Evolutionary conservation across 306 rosid genomes (phyloP), one percentile per base, ranked within the genome.

Genomic region (Trifolium subterraneum): DNA sequence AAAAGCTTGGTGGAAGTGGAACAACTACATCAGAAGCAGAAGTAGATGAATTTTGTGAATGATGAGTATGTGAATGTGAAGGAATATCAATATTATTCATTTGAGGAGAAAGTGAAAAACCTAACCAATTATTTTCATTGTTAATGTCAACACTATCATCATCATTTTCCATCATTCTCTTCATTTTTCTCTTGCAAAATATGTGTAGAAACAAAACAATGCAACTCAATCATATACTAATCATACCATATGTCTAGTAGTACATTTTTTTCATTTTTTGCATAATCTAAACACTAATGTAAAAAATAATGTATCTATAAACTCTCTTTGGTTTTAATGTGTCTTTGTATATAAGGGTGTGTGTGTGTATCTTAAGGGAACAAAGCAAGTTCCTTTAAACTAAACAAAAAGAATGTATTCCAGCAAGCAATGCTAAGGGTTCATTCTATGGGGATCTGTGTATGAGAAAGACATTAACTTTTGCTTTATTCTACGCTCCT

Each of bases 381-480:
- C 79, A 79, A 83, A 80, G 89, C 82, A 79, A 79, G 83, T 68
- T 71, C 83, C 88, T 89, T 86, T 86, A 92, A 86, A 83, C 85
- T 55, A 80, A 91, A 86, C 90, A 88, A 87, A 90, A 82, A 77
- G 93, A 90, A 90, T 92, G 89, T 80, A 84, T 79, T 81, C 67
- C 88, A 88, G 87, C 84, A 84, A 76, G 88, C 79, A 72, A 76
- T 81, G 86, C 70, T 85, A 81, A 87, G 88, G 62, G 71, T 83
- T 81, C 75, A 82, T 86, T 86, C 88, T 82, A 87, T 88, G 81
- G 88, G 98, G 92, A 92, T 92, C 92, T 68, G 93, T 92, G 93
- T 73, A 44, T 81, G 92, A 84, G 92, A 92, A 88, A 92, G 90
- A 85, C 91, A 82, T 86, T 68, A 54, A 54, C 85, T 89, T 92